Evolutionary conservation across 2,329 filamentous ascomycete genomes (phyloP), one percentile per base, ranked within the genome.

Genomic region (Paramyrothecium sp.): DNA sequence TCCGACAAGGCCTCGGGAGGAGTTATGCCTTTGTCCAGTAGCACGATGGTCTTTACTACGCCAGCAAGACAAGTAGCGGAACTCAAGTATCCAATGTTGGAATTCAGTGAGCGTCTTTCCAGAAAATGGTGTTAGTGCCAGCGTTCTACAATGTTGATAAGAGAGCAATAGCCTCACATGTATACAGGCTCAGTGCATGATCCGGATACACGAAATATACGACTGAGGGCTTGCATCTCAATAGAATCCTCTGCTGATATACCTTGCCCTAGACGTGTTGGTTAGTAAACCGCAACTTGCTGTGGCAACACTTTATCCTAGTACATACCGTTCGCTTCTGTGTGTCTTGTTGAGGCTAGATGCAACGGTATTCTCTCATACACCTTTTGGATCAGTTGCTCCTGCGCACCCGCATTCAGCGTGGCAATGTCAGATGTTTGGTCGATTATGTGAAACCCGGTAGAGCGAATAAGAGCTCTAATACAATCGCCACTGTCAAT

Each of bases 401-500:
- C 54, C 22, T 67, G 64, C 0, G 60, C 49, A n/a, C 54, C 30
- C 0, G 54, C 44, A 5, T 57, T 63, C 0, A 62, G 63, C 20
- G 62, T 64, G n/a, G 76, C 77, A 19, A 80, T 72, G 2, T 73
- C 74, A 4, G 54, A 61, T 0, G 77, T 78, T 2, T 67, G 63
- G 1, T 80, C 81, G 56, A 81, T 78, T 47, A 73, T 62, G 53
- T 77, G 63, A 1, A 55, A 52, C 12, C 55, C 3, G 58, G 51
- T 1, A 53, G 16, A 53, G 2, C 72, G 66, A 23, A 78, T 73
- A 3, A 75, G 69, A 11, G 69, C 73, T 2, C 73, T 67, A 47
- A 78, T 72, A 53, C 67, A 68, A 53, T 78, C 68, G 2, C 73
- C 71, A 57, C 76, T 65, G 17, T 48, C 66, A 3, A 86, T 56